These are phyloP conservation scores for Eimeria praecox DNA, from an alignment of 169 alveolate genomes.

Conservation along the genomic window DNA sequence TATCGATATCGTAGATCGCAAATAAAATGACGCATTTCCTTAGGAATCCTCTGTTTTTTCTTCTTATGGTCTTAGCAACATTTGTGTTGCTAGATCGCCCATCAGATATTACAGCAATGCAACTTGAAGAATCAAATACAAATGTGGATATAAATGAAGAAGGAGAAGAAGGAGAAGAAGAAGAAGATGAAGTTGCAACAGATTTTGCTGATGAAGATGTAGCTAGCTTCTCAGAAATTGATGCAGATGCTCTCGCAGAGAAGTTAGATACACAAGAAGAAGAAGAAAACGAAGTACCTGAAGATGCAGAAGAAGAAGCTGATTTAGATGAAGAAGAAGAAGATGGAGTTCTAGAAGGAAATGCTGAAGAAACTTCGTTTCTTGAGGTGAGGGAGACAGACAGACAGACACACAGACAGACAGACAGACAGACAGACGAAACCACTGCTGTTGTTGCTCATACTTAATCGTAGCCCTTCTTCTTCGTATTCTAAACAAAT, in stretches of 20 bases:
- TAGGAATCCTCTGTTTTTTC: not conserved
- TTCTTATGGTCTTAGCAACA: not conserved
- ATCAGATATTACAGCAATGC: not conserved
- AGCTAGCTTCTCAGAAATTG: not conserved
- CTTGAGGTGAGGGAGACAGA: not conserved
- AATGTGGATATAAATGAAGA: not conserved
- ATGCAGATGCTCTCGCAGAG: slow-evolving; percentile 25
- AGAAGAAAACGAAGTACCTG: not conserved
- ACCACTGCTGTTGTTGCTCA: too few species aligned
- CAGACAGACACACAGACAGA: too few species aligned
- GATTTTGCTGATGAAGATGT: not conserved
- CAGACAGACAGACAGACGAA: too few species aligned
- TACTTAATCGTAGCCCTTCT: too few species aligned
- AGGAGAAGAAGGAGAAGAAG: not conserved
- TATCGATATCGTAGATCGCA: not conserved
- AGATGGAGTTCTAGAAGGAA: not conserved
- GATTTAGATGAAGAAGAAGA: not conserved
- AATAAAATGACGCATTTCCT: not conserved
- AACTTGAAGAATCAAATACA: not conserved
- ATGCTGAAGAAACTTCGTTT: not conserved
- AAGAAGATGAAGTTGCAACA: not conserved
- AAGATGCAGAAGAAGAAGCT: not conserved
- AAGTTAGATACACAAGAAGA: not conserved
- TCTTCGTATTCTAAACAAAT: too few species aligned
- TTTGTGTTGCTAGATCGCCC: not conserved